A percentile compares a stretch with the other conserved stretches of the same genome.
These are phyloP conservation scores for Russula abietina DNA, from an alignment of 768 basidiomycete species.

Conservation along the genomic window DNA sequence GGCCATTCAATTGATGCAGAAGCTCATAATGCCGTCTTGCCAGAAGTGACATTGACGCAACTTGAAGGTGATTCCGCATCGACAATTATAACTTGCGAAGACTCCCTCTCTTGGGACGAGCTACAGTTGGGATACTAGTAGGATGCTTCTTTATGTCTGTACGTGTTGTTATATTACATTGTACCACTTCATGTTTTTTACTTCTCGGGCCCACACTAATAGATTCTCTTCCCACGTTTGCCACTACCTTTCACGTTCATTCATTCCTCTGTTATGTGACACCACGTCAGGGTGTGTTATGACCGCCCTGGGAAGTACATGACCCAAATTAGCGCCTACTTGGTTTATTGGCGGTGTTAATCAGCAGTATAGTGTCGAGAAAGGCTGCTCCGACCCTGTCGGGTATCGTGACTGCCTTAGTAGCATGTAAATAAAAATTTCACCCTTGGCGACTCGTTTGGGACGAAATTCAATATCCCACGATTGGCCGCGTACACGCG, in stretches of 20 bases:
- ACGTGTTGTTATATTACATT: not conserved
- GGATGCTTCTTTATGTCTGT: too few species aligned
- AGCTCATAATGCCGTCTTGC: not conserved
- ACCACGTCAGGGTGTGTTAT: too few species aligned
- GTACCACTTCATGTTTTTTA: not conserved
- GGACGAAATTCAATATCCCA: too few species aligned
- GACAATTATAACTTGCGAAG: not conserved
- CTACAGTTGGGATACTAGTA: not conserved
- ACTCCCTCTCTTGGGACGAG: not conserved
- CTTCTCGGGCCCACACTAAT: not conserved
- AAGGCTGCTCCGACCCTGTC: too few species aligned
- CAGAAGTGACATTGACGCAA: not conserved
- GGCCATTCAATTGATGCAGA: constrained; percentile 12
- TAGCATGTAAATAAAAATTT: too few species aligned
- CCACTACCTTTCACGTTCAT: too few species aligned
- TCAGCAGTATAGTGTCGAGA: too few species aligned
- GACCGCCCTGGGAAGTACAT: not conserved
- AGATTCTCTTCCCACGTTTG: not conserved
- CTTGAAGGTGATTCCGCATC: not conserved
- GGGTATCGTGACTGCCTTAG: too few species aligned
- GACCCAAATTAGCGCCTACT: not conserved
- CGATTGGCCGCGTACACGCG: too few species aligned
- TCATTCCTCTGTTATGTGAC: not conserved
- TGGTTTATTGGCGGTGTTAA: too few species aligned
- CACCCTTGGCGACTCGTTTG: too few species aligned